These are phyloP conservation scores for Saccharata proteae DNA, from an alignment of 2,329 filamentous ascomycete species.

Conservation along the genomic window DNA sequence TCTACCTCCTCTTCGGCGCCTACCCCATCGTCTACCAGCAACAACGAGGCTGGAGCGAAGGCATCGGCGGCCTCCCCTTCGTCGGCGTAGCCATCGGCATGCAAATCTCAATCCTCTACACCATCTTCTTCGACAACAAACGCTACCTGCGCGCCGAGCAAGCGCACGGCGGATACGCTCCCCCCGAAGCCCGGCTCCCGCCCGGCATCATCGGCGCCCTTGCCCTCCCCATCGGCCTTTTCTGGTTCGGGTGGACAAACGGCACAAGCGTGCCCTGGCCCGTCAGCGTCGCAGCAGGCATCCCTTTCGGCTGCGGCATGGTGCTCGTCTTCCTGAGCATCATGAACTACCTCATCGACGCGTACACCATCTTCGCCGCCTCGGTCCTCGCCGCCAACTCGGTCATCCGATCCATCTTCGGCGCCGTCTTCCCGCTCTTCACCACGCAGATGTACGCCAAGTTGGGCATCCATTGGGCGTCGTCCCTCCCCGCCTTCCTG, in stretches of 20 bases:
- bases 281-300: constrained; percentile 37
- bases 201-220: constrained; percentile 50
- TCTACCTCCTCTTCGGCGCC: constrained; percentile 38
- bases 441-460: constrained; percentile 47
- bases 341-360: constrained; percentile 31
- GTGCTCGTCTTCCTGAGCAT: constrained; percentile 52
- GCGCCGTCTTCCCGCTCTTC: constrained; percentile 71
- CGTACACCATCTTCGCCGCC: constrained; percentile 62
- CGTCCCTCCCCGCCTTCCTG: constrained; percentile 60
- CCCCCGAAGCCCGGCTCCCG: constrained; percentile 54
- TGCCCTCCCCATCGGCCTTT: constrained; percentile 40
- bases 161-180: constrained; percentile 42
- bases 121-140: constrained; percentile 24
- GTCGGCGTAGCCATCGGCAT: constrained; percentile 59
- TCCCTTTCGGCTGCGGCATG: constrained; percentile 46
- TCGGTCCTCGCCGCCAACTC: constrained; percentile 67
- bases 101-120: constrained; percentile 44
- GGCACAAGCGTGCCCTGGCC: constrained; percentile 45
- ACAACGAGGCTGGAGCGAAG: constrained; percentile 24
- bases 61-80: constrained; percentile 39
- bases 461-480: constrained; percentile 57
- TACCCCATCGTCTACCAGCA: constrained; percentile 51
- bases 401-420: constrained; percentile 65
- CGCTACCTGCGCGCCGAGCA: constrained; percentile 28
- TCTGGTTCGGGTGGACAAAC: constrained; percentile 30